A percentile compares a stretch with the other conserved stretches of the same genome.
Conservation (phyloP, 805 yeast genomes). For the Suhomyces xylopsoci region DNA sequence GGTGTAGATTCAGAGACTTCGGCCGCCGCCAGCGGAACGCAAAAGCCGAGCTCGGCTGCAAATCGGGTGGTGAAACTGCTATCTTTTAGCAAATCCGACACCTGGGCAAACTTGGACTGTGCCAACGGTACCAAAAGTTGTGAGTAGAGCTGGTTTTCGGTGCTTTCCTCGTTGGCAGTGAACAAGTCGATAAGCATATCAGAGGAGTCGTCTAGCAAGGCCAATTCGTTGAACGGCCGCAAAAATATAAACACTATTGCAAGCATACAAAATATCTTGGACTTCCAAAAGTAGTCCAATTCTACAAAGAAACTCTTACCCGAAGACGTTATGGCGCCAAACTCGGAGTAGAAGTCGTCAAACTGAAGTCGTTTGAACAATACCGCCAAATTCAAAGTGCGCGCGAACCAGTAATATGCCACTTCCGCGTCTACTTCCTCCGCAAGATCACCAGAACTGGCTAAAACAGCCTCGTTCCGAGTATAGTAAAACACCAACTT, state of each 20-base stretch:
- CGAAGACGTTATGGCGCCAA: constrained; percentile 7
- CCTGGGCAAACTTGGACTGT: constrained; percentile 16
- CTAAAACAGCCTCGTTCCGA: constrained; percentile 18
- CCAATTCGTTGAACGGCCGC: constrained; percentile 28
- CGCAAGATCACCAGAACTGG: neutral
- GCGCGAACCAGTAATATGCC: constrained; percentile 18
- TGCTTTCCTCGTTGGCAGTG: constrained; percentile 12
- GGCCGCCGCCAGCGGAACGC: constrained; percentile 12
- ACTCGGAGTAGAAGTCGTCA: constrained; percentile 22
- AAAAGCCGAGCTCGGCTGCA: constrained; percentile 14
- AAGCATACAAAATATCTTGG: constrained; percentile 23
- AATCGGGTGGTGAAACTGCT: constrained; percentile 8
- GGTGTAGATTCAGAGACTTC: neutral
- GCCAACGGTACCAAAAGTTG: constrained; percentile 20
- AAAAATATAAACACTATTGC: constrained; percentile 23
- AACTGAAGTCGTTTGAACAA: constrained; percentile 26
- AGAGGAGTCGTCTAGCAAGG: constrained; percentile 18
- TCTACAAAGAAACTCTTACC: neutral
- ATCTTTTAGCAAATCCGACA: constrained; percentile 4
- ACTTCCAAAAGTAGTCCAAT: constrained; percentile 9
- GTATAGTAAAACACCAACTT: constrained; percentile 22
- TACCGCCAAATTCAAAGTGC: constrained; percentile 20
- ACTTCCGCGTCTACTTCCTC: constrained; percentile 13
- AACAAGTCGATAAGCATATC: constrained; percentile 18
- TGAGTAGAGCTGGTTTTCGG: constrained; percentile 17